Evolutionary conservation across 768 basidiomycete species (phyloP), one percentile per base, ranked within the genome.

Genomic region (Lentinula sp.): DNA sequence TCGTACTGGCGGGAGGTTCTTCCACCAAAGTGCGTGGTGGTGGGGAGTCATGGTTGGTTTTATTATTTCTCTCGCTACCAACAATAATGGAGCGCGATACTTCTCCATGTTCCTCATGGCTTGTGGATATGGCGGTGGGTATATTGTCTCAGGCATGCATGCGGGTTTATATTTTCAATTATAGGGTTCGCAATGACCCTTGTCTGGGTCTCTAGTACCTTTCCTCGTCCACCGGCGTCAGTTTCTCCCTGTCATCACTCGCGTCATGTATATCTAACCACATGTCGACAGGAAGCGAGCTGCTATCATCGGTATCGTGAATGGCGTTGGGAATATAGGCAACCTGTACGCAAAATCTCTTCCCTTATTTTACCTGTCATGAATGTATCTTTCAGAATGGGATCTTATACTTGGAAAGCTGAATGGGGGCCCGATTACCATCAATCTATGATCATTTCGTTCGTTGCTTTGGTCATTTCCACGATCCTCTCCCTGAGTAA

Each of bases 341-440:
- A 81, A 79, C 63, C 57, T 87, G 85, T 86, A 67, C n/a, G 81
- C 12, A 10, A 50, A 23, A 18, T 74, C 10, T 9, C 23, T 16
- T 59, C 4, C 13, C 23, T 45, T 46, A 8, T 9, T n/a, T 33
- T 2, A 32, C 6, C 32, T 37, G 50, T 43, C 12, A 15, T 10
- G 39, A 32, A n/a, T 42, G 9, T 52, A 9, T 43, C 9, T 60
- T 53, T 33, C 9, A 87, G 85, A 3, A 82, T 84, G 65, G 81
- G 83, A 2, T 85, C 85, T 0, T 87, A 81, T 65, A 77, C 80
- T 0, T 88, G 86, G 86, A 82, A 82, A 65, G 66, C 80, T 3
- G 67, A 68, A n/a, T 88, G 86, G 85, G 76, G 83, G 7, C 86
- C 86, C 0, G 65, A 77, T 62, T 88, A 87, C 65, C 85, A 85